These are phyloP conservation scores for Globisporangium mamillatum DNA, from an alignment of 352 stramenopile genomes.

Conservation along the genomic window DNA sequence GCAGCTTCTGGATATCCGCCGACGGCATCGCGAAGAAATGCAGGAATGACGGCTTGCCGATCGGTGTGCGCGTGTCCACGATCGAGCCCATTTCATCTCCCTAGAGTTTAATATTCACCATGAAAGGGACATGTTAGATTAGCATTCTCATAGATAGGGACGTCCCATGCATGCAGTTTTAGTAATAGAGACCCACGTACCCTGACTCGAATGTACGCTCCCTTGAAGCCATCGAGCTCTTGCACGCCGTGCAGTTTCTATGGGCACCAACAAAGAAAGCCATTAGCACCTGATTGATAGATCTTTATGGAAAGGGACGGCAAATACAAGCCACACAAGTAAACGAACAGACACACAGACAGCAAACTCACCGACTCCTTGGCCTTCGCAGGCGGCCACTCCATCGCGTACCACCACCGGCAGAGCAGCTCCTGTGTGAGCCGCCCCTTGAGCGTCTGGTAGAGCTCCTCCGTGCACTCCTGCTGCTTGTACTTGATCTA, in stretches of 20 bases:
- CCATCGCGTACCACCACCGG: slow-evolving; percentile 84
- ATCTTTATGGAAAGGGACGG: neutral
- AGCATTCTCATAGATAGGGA: neutral
- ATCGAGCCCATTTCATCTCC: slow-evolving; percentile 85
- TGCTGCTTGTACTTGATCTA: slow-evolving; percentile 86
- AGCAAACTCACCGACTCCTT: slow-evolving; percentile 23
- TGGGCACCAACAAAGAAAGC: neutral
- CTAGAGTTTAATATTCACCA: slow-evolving; percentile 19
- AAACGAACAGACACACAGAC: neutral
- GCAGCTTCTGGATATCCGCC: slow-evolving; percentile 63
- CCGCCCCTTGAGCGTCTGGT: slow-evolving; percentile 72
- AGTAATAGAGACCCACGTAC: slow-evolving; percentile 21
- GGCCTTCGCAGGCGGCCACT: slow-evolving; percentile 61
- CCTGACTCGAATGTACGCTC: slow-evolving; percentile 79
- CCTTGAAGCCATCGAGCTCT: slow-evolving; percentile 78
- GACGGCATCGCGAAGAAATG: slow-evolving; percentile 82
- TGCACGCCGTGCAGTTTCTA: slow-evolving; percentile 73
- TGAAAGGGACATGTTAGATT: neutral
- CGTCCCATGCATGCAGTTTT: neutral
- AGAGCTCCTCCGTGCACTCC: slow-evolving; percentile 80
- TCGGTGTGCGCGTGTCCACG: slow-evolving; percentile 61
- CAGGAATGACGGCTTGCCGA: slow-evolving; percentile 79
- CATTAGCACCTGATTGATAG: neutral
- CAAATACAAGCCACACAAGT: neutral
- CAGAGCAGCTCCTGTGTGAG: slow-evolving; percentile 78